Percentiles rank a stretch among this genome's conserved stretches.
phyloP scores from a whole-genome alignment of 768 basidiomycete species.

The Mycena capillaripes region DNA sequence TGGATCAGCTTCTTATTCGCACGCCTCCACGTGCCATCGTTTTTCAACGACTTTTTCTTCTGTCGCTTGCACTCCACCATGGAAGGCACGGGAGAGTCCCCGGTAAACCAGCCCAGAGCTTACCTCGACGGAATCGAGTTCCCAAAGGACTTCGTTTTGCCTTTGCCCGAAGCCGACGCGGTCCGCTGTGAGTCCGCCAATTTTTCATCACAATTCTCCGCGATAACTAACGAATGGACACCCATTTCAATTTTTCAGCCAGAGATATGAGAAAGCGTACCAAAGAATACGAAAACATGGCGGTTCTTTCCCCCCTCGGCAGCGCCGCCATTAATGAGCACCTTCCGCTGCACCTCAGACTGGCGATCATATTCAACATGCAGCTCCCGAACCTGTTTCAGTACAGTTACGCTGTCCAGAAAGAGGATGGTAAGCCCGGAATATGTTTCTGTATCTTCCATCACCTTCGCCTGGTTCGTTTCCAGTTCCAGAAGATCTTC shows the following conservation, averaged over 20 bases:
- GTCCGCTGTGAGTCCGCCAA: slow-evolving; percentile 15
- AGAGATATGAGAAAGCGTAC: slow-evolving; percentile 4
- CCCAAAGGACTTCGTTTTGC: not conserved
- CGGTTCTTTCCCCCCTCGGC: not conserved
- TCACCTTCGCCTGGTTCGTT: not conserved
- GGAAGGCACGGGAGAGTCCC: not conserved
- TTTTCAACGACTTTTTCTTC: no score
- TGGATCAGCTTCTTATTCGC: no score
- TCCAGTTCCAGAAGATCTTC: slow-evolving; percentile 38
- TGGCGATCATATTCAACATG: slow-evolving; percentile 11
- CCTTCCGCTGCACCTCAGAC: slow-evolving; percentile 11
- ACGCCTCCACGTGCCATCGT: no score
- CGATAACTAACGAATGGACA: not conserved
- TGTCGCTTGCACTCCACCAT: no score
- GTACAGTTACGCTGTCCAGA: slow-evolving; percentile 36
- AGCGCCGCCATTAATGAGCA: not conserved
- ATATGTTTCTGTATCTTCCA: no score
- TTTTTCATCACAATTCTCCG: not conserved
- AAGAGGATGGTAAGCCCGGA: slow-evolving; percentile 31
- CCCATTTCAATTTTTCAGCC: not conserved
- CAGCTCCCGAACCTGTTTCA: slow-evolving; percentile 32
- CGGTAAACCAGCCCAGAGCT: not conserved
- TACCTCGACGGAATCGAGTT: slow-evolving; percentile 15
- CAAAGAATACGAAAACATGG: slow-evolving; percentile 11
- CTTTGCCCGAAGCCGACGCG: slow-evolving; percentile 3